Conservation (phyloP, 1,139 yeast genomes). For the Arxiozyma bovina region DNA sequence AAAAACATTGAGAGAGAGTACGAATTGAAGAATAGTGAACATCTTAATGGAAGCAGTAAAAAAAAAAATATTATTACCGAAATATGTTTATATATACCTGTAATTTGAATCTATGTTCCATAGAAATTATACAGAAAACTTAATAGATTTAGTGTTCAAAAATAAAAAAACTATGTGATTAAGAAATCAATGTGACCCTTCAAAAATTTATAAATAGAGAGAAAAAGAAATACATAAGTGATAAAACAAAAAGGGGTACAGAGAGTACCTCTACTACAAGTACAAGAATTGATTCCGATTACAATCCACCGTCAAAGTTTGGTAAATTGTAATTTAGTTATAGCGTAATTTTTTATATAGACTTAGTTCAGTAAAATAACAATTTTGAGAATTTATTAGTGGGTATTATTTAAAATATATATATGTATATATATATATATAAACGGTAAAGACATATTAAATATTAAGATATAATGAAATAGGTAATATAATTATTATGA, state of each 20-base stretch:
- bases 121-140: neutral
- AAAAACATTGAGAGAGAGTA: neutral
- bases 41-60: too few relatives aligned
- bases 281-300: too few relatives aligned
- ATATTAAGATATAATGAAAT: too few relatives aligned
- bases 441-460: neutral
- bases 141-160: too few relatives aligned
- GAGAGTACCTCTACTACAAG: neutral
- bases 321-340: too few relatives aligned
- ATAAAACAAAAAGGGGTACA: too few relatives aligned
- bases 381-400: neutral
- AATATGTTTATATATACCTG: too few relatives aligned
- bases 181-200: neutral
- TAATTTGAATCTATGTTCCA: neutral
- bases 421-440: too few relatives aligned
- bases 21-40: neutral
- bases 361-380: neutral
- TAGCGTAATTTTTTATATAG: neutral
- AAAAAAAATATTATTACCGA: neutral
- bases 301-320: too few relatives aligned
- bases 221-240: neutral
- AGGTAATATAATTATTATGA: neutral
- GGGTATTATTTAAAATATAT: neutral
- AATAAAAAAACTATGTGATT: neutral
- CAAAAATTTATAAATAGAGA: neutral